These are phyloP conservation scores for Geotrichum reessii DNA, from an alignment of 1,139 yeast genomes.

Conservation along the genomic window DNA sequence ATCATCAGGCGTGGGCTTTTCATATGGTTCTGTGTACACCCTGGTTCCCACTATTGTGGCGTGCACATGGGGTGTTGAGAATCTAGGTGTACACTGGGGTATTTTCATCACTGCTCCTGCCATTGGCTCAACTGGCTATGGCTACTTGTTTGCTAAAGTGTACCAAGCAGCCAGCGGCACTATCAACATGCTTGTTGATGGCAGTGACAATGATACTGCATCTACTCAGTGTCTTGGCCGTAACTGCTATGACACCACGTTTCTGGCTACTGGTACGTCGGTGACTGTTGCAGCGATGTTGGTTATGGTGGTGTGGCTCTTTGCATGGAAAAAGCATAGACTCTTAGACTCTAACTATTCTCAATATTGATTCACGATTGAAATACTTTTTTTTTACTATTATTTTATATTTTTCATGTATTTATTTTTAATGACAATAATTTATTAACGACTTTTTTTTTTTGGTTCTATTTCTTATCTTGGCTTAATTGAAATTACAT, in stretches of 20 bases:
- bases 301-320: constrained; percentile 6
- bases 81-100: constrained; percentile 93
- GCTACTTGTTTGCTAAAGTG: constrained; percentile 62
- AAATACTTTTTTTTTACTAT: neutral
- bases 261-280: constrained; percentile 5
- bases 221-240: constrained; percentile 4
- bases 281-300: constrained; percentile 3
- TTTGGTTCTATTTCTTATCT: neutral
- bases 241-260: constrained; percentile 8
- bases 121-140: constrained; percentile 66
- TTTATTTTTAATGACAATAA: neutral
- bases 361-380: too few relatives aligned
- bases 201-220: constrained; percentile 5
- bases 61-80: constrained; percentile 80
- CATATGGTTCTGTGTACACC: constrained; percentile 82
- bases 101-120: constrained; percentile 89
- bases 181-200: constrained; percentile 15
- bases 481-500: neutral
- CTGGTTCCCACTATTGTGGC: constrained; percentile 78
- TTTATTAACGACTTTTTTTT: too few relatives aligned
- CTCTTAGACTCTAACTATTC: neutral
- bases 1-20: constrained; percentile 57
- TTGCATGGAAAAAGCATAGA: constrained; percentile 13
- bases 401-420: neutral
- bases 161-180: constrained; percentile 42